Base-by-base conservation (phyloP, 352 stramenopile species). In the Discostella stelligera region DNA sequence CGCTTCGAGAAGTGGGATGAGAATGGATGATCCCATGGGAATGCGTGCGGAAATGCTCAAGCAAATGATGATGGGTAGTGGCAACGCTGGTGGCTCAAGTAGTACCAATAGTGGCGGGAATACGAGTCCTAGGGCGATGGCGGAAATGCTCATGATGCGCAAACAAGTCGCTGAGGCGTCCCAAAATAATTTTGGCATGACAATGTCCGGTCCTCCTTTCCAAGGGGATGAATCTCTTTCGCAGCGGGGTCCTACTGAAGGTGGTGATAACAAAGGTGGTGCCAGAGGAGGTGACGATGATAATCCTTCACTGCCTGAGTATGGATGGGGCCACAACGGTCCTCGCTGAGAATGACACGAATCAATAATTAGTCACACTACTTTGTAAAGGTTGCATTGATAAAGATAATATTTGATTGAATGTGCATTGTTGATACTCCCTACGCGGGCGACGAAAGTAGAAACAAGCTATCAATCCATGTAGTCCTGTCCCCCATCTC, bases 1-100 rank as follows among this genome's bases (percentile, higher is more conserved):
- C 37, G n/a, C 27, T 10, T 27, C 8, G 20, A 41, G 53, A 61
- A 7, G 9, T 21, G 53, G 11, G 27, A 66, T 66, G 58, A 32
- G 18, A 66, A 66, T 66, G 58, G 14, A 27, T 52, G 39, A 52
- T 25, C 20, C 50, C 20, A 58, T 65, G 56, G 32, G 16, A 48
- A 49, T 52, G 56, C n/a, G 21, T 18, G 25, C 58, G 10, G n/a
- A 71, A 58, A 71, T 71, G 63, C 56, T 71, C 37, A 46, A 53
- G 6, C 30, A 62, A 71, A 71, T 71, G 25, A 71, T 50, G 48
- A 71, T 20, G 23, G 39, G 23, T 8, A 18, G 27, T 30, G 16
- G 50, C 16, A 23, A 58, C 53, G n/a, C 4, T 37, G 21, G 53
- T 3, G 53, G 53, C 25, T 41, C 53, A n/a, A 46, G 4, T 61